A percentile compares a stretch with the other conserved stretches of the same genome.
phyloP scores from a whole-genome alignment of 2,329 filamentous ascomycete genomes.

The Coleophoma cylindrospora region DNA sequence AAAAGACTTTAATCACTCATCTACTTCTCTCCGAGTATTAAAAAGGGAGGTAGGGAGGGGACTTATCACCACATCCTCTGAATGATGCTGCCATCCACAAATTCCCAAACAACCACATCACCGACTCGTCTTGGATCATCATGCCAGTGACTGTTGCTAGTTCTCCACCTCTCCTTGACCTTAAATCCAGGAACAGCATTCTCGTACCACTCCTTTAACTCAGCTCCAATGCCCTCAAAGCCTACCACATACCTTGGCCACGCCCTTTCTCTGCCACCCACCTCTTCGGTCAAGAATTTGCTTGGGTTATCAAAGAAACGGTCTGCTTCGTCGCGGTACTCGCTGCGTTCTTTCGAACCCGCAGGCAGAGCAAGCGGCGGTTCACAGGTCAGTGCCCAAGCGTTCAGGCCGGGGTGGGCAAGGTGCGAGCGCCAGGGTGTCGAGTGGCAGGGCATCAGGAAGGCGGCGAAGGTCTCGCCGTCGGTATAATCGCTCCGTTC shows the following conservation, averaged over 20 bases:
- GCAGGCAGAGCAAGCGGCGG: conserved; percentile 69
- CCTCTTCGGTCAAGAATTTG: conserved; percentile 43
- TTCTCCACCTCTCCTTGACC: conserved; percentile 46
- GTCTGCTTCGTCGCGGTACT: conserved; percentile 86
- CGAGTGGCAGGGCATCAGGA: conserved; percentile 93
- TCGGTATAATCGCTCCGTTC: conserved; percentile 2
- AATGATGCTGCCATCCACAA: conserved; percentile 11
- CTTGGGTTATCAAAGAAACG: conserved; percentile 71
- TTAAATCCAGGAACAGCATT: conserved; percentile 36
- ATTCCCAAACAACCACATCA: conserved; percentile 54
- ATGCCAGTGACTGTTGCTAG: conserved; percentile 57
- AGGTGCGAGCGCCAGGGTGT: conserved; percentile 93
- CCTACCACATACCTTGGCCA: conserved; percentile 55
- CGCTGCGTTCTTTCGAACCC: conserved; percentile 51
- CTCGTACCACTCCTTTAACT: conserved; percentile 37
- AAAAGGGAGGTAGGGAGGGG: neutral
- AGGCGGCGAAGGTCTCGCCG: conserved; percentile 61
- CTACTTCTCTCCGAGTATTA: too few species aligned
- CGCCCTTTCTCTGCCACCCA: conserved; percentile 25
- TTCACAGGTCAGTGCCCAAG: conserved; percentile 86
- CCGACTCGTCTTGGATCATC: conserved; percentile 55
- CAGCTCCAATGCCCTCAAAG: conserved; percentile 51
- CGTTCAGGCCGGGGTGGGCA: conserved; percentile 66
- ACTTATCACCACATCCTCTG: neutral
- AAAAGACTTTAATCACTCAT: neutral